Base-by-base conservation (phyloP, 805 yeast species). In the Saccharomycopsis amapae region DNA sequence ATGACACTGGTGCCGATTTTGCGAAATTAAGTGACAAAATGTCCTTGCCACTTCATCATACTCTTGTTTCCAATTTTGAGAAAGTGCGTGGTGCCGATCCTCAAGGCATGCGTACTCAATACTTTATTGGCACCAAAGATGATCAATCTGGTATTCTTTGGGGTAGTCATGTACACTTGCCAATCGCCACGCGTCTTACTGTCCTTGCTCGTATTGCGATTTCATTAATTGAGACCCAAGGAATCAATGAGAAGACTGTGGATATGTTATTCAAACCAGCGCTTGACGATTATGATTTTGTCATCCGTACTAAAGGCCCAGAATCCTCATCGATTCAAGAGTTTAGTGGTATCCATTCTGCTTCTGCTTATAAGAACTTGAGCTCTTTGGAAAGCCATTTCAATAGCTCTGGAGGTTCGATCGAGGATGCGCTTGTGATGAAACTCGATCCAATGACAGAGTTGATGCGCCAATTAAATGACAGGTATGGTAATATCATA, bases 141-240 rank as follows among this genome's bases (percentile, higher is more conserved):
- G 97, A 93, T 58, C 77, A 80, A n/a, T 76, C 90, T 10, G 97
- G 97, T 38, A 78, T 78, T 39, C 60, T 86, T 49, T 93, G 96
- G 90, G 77, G 90, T 3, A 72, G 74, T 53, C 72, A 72, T 39
- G 59, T 69, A 20, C 78, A 77, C 19, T 67, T 84, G 45, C 89
- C 96, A 6, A 80, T 89, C 47, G 88, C 95, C 3, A 73, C 89
- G 10, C 78, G 99, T 64, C 66, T 90, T 51, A 90, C 97, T 0
- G 89, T 94, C 0, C 71, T 93, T 50, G 76, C 96, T 1, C 76
- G 86, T 53, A 89, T 83, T 24, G 89, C 90, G 0, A 63, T 76
- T 34, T 71, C 72, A 17, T 59, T 83, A 46, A 61, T 80, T 18
- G 69, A 69, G 43, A 62, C 63, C 0, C 70, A 71, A 44, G 81